phyloP scores from a whole-genome alignment of 129 eudicot species.

The Arctium lappa region DNA sequence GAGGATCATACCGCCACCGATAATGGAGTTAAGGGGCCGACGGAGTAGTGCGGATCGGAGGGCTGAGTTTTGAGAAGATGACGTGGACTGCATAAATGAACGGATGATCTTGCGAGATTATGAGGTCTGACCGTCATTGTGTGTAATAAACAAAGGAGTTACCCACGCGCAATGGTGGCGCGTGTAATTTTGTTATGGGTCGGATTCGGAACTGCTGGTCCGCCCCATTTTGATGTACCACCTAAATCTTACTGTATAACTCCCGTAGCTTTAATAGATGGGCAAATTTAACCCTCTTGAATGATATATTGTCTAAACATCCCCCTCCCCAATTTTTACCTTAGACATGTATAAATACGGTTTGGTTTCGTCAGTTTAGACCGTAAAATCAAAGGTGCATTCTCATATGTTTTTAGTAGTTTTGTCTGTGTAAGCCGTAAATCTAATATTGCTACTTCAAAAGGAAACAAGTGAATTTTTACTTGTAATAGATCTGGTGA shows the following conservation, averaged over 20 bases:
- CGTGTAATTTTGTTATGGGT: background rate
- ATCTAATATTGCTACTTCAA: background rate
- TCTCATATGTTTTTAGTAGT: background rate
- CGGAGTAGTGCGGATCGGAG: slow-evolving; percentile 34
- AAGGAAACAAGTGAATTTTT: background rate
- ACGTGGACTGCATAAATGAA: slow-evolving; percentile 29
- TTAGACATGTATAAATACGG: background rate
- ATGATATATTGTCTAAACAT: background rate
- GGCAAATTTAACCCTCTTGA: background rate
- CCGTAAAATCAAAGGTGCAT: background rate
- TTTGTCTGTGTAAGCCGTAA: background rate
- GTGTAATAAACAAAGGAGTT: background rate
- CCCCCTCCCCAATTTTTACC: background rate
- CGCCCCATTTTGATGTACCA: background rate
- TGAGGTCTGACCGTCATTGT: slow-evolving; percentile 15
- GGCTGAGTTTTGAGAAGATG: slow-evolving; percentile 31
- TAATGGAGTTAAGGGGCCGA: slow-evolving; percentile 17
- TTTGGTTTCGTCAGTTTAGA: background rate
- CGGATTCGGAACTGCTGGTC: background rate
- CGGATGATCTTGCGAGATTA: slow-evolving; percentile 30
- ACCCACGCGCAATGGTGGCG: slow-evolving; percentile 31
- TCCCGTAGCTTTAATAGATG: background rate
- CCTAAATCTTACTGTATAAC: background rate
- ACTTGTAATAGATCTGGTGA: background rate
- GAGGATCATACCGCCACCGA: slow-evolving; percentile 7